Conservation (phyloP, 495 filamentous ascomycete species). For the Coniosporium apollinis region DNA sequence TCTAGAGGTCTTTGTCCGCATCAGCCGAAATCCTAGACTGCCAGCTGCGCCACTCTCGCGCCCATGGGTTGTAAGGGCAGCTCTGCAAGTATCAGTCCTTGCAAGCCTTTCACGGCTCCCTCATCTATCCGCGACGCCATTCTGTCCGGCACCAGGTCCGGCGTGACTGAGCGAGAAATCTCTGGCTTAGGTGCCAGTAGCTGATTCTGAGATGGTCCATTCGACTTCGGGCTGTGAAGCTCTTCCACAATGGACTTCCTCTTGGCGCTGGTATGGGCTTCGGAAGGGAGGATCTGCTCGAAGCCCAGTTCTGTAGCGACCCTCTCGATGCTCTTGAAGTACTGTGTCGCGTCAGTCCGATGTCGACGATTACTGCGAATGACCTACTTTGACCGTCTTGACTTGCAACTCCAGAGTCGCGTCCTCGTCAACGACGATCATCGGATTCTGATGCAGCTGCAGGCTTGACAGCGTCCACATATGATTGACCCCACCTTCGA, state of each 20-base stretch:
- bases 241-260: slow-evolving; percentile 21
- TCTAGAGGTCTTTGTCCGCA: too few species aligned
- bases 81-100: slow-evolving; percentile 1
- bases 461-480: slow-evolving; percentile 78
- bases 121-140: slow-evolving; percentile 6
- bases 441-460: slow-evolving; percentile 61
- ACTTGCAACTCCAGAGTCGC: slow-evolving; percentile 70
- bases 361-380: not conserved
- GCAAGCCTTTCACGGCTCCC: not conserved
- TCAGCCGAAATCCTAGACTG: not conserved
- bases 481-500: slow-evolving; percentile 71
- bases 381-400: slow-evolving; percentile 60
- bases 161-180: slow-evolving; percentile 10
- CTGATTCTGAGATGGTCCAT: slow-evolving; percentile 5
- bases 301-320: slow-evolving; percentile 39
- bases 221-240: slow-evolving; percentile 11
- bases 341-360: slow-evolving; percentile 19
- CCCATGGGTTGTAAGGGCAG: slow-evolving; percentile 2
- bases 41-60: slow-evolving; percentile 2
- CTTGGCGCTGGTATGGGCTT: slow-evolving; percentile 10
- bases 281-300: slow-evolving; percentile 38
- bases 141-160: slow-evolving; percentile 14
- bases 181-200: slow-evolving; percentile 10
- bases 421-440: slow-evolving; percentile 75
- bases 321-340: slow-evolving; percentile 52